Conservation (phyloP, 176 grass and related monocot species). For the Cymbopogon citratus region DNA sequence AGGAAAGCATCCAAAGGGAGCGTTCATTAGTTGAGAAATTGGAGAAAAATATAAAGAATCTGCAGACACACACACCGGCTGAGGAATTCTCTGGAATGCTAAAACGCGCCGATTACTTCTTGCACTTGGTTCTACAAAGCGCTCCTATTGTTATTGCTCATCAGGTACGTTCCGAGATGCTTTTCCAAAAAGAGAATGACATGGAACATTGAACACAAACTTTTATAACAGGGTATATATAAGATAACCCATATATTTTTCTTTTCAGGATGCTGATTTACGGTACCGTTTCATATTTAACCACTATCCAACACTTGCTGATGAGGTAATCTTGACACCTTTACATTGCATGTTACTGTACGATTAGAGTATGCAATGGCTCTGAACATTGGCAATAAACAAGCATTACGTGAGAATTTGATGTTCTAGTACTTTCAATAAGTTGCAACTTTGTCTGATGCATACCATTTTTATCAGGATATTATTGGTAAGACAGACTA, state of each 20-base stretch:
- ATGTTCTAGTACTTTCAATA: constrained; percentile 2
- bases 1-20: constrained; percentile 71
- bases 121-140: constrained; percentile 92
- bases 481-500: constrained; percentile 93
- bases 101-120: constrained; percentile 88
- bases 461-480: constrained; percentile 52
- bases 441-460: constrained; percentile 17
- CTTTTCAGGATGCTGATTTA: constrained; percentile 73
- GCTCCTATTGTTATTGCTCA: constrained; percentile 92
- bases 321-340: constrained; percentile 58
- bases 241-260: constrained; percentile 20
- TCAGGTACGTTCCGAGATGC: constrained; percentile 48
- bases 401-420: background rate
- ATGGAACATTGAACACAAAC: background rate
- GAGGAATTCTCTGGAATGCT: constrained; percentile 82
- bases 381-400: background rate
- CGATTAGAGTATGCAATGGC: background rate
- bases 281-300: constrained; percentile 97
- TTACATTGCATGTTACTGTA: background rate
- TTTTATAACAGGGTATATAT: constrained; percentile 7
- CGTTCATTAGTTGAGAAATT: constrained; percentile 51
- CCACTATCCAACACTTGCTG: constrained; percentile 83
- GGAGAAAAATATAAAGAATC: constrained; percentile 56
- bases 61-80: constrained; percentile 58
- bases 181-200: background rate